Base-by-base conservation (phyloP, 2,329 filamentous ascomycete species). In the Alternaria sp. region DNA sequence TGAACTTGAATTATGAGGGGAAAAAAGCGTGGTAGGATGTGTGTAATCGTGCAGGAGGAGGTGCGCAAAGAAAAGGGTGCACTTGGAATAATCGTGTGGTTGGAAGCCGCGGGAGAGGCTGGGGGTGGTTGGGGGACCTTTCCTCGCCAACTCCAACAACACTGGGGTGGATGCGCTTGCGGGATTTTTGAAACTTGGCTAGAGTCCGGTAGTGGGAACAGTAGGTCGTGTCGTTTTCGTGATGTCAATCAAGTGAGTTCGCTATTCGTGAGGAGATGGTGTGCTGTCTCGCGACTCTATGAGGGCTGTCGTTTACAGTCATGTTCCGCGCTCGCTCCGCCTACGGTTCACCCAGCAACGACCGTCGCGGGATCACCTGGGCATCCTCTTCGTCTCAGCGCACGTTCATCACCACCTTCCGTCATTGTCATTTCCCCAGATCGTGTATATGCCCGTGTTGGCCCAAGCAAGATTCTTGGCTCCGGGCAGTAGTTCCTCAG, bases 1-100 rank as follows among this genome's bases (percentile, higher is more conserved):
- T 29, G 37, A 48, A 36, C 31, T 36, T 26, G 31, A n/a, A 10
- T 40, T 34, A 26, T 34, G 8, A 31, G 26, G n/a, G 21, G 14
- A 10, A 48, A 17, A 24, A 52, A 42, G 56, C 31, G 53, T 51
- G 56, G 55, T 54, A 44, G 42, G 49, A 49, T 46, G 60, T 50
- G 57, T 59, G 60, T 54, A 62, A 56, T 54, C 39, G 58, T 65
- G 62, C 59, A 63, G 61, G 59, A 60, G 34, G 37, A 51, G 42
- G 54, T 56, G 68, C 54, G 61, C 42, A 72, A 58, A 70, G 70
- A 75, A 74, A 72, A 71, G 69, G 70, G 62, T 65, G 62, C 61
- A 60, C 67, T 71, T 72, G 57, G 66, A 66, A 66, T 68, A 67
- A 69, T 63, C 58, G 64, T 65, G 64, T 66, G 70, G 69, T 63